Base-by-base conservation (phyloP, 2,329 filamentous ascomycete genomes). In the Pseudocercospora crystallina region DNA sequence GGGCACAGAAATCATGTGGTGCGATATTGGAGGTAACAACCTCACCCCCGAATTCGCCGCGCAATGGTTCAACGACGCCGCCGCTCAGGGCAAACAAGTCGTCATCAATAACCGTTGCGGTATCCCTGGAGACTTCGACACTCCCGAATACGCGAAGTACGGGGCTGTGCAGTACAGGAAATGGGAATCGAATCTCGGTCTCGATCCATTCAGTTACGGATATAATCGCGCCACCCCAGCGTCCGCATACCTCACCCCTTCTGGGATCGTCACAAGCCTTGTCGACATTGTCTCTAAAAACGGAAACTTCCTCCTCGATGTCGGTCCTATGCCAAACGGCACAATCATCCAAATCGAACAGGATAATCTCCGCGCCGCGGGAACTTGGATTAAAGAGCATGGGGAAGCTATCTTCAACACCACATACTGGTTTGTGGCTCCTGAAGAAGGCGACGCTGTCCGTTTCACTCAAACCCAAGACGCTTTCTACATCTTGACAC, bases 161-260 rank as follows among this genome's bases (percentile, higher is more conserved):
- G 66, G 70, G 2, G 71, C 74, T 2, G 73, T 76, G 8, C 78
- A 81, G 62, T 62, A 69, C 30, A 71, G 78, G 26, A 83, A 84
- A 64, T 84, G 80, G 80, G 81, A 84, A 65, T 76, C 69, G 35
- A 84, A 77, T 64, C 72, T 73, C 36, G 81, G 81, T 33, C 80
- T 84, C 77, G 81, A 84, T 57, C 80, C 81, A 0, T 83, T 73
- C 59, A 75, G 71, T 54, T 84, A 83, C 57, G 81, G 80, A 2
- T 84, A 79, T 66, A 83, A 84, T 61, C 70, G 75, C 5, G 79
- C 79, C 1, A 84, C 80, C 0, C 70, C 75, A 0, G 57, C 53
- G 10, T 46, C 50, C 3, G 53, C 52, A 2, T 67, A 66, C 17
- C 47, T 65, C 39, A 61, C 53, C 3, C 57, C 62, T 0, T 49